phyloP scores from a whole-genome alignment of 805 yeast species.

The Yamadazyma laniorum region DNA sequence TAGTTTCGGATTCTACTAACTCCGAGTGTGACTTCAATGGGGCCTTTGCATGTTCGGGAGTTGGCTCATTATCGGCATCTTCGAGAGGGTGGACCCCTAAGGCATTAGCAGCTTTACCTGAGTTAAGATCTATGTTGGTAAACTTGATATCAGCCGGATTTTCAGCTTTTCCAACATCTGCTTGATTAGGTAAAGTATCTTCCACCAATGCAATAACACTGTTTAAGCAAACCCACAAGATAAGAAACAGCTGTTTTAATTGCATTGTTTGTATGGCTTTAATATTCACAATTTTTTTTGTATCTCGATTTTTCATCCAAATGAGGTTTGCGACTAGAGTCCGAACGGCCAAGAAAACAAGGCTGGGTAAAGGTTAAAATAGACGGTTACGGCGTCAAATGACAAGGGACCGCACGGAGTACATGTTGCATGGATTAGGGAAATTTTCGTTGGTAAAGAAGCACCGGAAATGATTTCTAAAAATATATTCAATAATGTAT shows the following conservation, averaged over 20 bases:
- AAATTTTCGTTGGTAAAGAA: no score
- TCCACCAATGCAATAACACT: neutral
- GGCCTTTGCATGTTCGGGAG: slow-evolving; percentile 20
- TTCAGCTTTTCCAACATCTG: slow-evolving; percentile 1
- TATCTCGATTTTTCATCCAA: no score
- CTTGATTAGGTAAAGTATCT: neutral
- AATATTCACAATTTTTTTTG: no score
- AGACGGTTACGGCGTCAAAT: no score
- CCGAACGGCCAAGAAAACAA: no score
- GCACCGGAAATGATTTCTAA: no score
- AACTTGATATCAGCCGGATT: slow-evolving; percentile 13
- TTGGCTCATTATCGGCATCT: slow-evolving; percentile 30
- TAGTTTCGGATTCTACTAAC: neutral
- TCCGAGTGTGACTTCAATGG: slow-evolving; percentile 20
- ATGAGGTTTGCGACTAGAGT: no score
- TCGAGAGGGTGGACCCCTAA: slow-evolving; percentile 21
- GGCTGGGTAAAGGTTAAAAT: no score
- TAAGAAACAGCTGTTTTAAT: neutral
- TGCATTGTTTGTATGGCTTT: slow-evolving; percentile 1
- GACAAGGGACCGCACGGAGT: no score
- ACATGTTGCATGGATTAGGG: no score
- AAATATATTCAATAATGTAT: slow-evolving; percentile 1
- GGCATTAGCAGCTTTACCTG: slow-evolving; percentile 15
- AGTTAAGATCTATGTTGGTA: slow-evolving; percentile 13
- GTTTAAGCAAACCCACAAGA: neutral